A percentile compares a stretch with the other conserved stretches of the same genome.
phyloP scores from a whole-genome alignment of 805 yeast genomes.

The Saccharomycopsis selenospora region DNA sequence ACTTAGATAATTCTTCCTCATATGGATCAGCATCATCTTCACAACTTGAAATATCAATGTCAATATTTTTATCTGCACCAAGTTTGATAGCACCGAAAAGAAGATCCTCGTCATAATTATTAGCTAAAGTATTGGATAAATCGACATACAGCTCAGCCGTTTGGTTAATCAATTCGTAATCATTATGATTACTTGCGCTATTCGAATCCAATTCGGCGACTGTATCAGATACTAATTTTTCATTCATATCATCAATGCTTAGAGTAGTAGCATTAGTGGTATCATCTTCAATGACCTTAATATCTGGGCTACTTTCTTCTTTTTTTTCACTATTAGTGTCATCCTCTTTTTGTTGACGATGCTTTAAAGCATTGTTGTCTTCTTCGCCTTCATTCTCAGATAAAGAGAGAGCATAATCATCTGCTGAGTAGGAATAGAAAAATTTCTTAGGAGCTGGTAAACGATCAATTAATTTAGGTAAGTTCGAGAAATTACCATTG shows the following conservation, averaged over 20 bases:
- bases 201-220: background rate
- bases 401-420: slow-evolving; percentile 8
- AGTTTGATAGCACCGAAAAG: background rate
- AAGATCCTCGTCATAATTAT: background rate
- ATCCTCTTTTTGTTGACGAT: too few species aligned
- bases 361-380: slow-evolving; percentile 17
- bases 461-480: slow-evolving; percentile 33
- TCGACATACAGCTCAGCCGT: too few species aligned
- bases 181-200: background rate
- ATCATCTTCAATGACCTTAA: background rate
- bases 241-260: slow-evolving; percentile 10
- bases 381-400: slow-evolving; percentile 19
- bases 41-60: background rate
- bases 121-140: background rate
- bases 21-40: background rate
- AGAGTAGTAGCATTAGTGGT: slow-evolving; percentile 4
- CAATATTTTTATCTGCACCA: slow-evolving; percentile 20
- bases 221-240: background rate
- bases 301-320: background rate
- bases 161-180: background rate
- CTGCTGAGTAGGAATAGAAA: slow-evolving; percentile 27
- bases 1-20: background rate
- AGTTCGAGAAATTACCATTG: slow-evolving; percentile 33
- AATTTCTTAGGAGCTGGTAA: slow-evolving; percentile 26
- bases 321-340: slow-evolving; percentile 5